Evolutionary conservation across 2,329 filamentous ascomycete species (phyloP).

Genomic region (Apiospora phragmitis): DNA sequence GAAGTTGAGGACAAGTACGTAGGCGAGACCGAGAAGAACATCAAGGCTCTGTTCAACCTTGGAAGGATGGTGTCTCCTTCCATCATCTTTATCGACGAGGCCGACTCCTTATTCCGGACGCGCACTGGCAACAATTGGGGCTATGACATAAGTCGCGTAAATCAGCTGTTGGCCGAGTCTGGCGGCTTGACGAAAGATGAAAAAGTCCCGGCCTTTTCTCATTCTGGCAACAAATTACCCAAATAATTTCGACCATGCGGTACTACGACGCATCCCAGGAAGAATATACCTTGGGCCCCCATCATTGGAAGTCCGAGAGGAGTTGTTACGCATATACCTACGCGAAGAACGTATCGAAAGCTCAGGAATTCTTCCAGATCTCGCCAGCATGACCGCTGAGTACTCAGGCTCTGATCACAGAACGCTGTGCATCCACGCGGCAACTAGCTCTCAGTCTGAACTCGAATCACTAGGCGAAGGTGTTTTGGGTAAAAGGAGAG

Average conservation of each 20-base stretch:
- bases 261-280: slow-evolving; percentile 14
- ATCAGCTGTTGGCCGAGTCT: slow-evolving; percentile 73
- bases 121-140: slow-evolving; percentile 70
- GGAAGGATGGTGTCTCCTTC: slow-evolving; percentile 69
- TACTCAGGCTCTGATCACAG: background rate
- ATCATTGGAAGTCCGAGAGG: background rate
- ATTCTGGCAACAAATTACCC: slow-evolving; percentile 16
- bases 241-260: slow-evolving; percentile 13
- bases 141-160: slow-evolving; percentile 74
- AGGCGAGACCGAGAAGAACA: slow-evolving; percentile 74
- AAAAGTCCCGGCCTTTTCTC: slow-evolving; percentile 15
- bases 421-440: background rate
- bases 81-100: slow-evolving; percentile 78
- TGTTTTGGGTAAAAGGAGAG: background rate
- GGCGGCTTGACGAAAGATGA: slow-evolving; percentile 56
- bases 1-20: slow-evolving; percentile 78
- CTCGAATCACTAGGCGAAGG: background rate
- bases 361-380: background rate
- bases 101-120: slow-evolving; percentile 75
- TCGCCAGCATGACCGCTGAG: background rate
- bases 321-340: background rate
- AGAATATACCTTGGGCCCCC: background rate
- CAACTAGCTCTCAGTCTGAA: background rate
- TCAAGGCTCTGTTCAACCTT: slow-evolving; percentile 70
- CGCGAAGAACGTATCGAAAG: background rate